Evolutionary conservation across 805 yeast species (phyloP).

Genomic region (Zygosaccharomyces rouxii): DNA sequence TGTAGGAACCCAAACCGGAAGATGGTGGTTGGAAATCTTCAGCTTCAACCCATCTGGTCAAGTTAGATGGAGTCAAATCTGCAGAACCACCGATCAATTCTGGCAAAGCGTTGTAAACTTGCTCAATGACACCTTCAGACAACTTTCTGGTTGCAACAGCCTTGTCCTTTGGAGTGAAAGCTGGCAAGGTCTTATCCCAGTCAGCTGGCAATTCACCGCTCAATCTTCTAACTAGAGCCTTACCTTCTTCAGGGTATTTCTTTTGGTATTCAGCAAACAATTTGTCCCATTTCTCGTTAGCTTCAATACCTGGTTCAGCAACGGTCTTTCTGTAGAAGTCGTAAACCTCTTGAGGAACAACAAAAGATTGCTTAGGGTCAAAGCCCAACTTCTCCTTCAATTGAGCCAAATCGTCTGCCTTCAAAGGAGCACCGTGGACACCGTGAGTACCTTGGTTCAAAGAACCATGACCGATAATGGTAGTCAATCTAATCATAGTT

Average conservation of each 20-base stretch:
- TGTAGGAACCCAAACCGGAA: conserved; percentile 74
- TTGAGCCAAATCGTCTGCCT: conserved; percentile 86
- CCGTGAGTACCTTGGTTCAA: conserved; percentile 75
- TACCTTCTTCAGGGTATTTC: conserved; percentile 73
- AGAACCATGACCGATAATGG: conserved; percentile 95
- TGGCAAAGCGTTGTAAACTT: conserved; percentile 62
- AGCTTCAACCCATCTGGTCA: conserved; percentile 81
- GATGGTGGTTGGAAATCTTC: conserved; percentile 89
- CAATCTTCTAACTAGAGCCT: conserved; percentile 76
- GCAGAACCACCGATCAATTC: conserved; percentile 98
- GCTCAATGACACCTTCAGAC: conserved; percentile 71
- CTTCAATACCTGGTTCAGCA: conserved; percentile 57
- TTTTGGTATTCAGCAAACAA: conserved; percentile 55
- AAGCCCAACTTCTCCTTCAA: conserved; percentile 81
- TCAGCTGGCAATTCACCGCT: conserved; percentile 71
- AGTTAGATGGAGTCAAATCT: conserved; percentile 94
- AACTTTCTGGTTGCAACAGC: conserved; percentile 93
- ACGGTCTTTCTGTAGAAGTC: conserved; percentile 56
- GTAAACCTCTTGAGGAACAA: conserved; percentile 78
- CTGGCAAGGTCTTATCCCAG: conserved; percentile 77
- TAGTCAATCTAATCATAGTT: conserved; percentile 78
- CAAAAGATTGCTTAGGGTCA: conserved; percentile 76
- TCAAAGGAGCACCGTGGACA: conserved; percentile 96
- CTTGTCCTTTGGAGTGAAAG: conserved; percentile 69
- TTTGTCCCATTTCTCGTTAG: conserved; percentile 72